phyloP scores from a whole-genome alignment of 2,329 filamentous ascomycete species.

The Beauveria australis region DNA sequence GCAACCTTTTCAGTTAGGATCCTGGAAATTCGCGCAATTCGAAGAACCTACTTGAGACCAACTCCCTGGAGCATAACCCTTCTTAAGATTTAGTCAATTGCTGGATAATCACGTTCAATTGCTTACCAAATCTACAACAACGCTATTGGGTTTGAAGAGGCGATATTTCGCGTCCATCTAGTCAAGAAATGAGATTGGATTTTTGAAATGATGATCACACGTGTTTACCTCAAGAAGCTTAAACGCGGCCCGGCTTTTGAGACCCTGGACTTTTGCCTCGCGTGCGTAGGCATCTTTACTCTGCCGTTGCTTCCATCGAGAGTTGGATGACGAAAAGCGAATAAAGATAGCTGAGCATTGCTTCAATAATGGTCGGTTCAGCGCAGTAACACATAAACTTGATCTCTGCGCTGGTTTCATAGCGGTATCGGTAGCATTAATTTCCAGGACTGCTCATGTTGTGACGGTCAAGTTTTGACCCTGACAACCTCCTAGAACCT shows the following conservation, averaged over 20 bases:
- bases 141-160: conserved; percentile 72
- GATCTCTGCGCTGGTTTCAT: neutral
- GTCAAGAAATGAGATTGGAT: neutral
- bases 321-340: conserved; percentile 15
- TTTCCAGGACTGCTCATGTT: neutral
- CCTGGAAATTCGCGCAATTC: neutral
- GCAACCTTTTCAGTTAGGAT: conserved; percentile 54
- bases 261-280: conserved; percentile 66
- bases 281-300: conserved; percentile 61
- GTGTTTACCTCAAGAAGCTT: conserved; percentile 71
- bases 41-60: conserved; percentile 54
- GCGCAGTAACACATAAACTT: neutral
- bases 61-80: conserved; percentile 70
- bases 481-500: neutral
- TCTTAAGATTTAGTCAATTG: neutral
- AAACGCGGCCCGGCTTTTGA: conserved; percentile 89
- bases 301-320: conserved; percentile 76
- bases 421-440: neutral
- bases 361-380: neutral
- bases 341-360: neutral
- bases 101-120: neutral
- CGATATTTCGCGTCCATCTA: conserved; percentile 76
- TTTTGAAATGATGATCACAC: neutral
- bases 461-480: neutral
- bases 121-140: conserved; percentile 77